Base-by-base conservation (phyloP, 192 early-diverging fungal genomes). In the Piromyces sp. region DNA sequence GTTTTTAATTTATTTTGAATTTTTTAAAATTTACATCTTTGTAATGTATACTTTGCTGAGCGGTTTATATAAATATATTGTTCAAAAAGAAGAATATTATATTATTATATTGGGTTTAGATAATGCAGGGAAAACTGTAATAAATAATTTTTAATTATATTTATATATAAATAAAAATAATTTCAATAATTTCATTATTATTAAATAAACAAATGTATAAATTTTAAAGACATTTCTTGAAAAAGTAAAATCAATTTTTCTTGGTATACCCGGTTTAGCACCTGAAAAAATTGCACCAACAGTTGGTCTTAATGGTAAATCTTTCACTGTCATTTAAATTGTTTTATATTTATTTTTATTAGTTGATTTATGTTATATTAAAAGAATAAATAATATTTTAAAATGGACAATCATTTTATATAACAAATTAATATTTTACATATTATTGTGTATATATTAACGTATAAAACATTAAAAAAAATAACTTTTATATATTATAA, bases 91-190 rank as follows among this genome's bases (percentile, higher is more conserved):
- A 85, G 95, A 97, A 83, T 99, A 92, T 88, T 95, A 93, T 81
- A 91, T 98, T n/a, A 89, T 99, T n/a, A 94, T 99, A 80, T 87
- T 99, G 36, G 97, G 97, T 31, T 91, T 98, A 29, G 97, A 99
- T 84, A 95, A 96, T 86, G 95, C 96, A n/a, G 97, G 97, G 79
- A 99, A 99, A 86, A 98, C 97, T 68, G 94, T 93, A 88, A 83
- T 33, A 33, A 33, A 33, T 33, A 33, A 33, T 33, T 33, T 33
- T 33, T 33, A 33, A 33, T 33, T 6, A 33, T 33, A 33, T 33
- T 6, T 33, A 33, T 33, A 33, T 9, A 33, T 33, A 6, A 6
- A 9, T 33, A 33, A 33, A 6, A 33, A 33, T 33, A 33, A 3
- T 33, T 33, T 33, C 31, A 33, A 33, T 33, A 6, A 33, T 33